Conservation (phyloP, 352 stramenopile genomes). For the Globisporangium rhizosaccharum region DNA sequence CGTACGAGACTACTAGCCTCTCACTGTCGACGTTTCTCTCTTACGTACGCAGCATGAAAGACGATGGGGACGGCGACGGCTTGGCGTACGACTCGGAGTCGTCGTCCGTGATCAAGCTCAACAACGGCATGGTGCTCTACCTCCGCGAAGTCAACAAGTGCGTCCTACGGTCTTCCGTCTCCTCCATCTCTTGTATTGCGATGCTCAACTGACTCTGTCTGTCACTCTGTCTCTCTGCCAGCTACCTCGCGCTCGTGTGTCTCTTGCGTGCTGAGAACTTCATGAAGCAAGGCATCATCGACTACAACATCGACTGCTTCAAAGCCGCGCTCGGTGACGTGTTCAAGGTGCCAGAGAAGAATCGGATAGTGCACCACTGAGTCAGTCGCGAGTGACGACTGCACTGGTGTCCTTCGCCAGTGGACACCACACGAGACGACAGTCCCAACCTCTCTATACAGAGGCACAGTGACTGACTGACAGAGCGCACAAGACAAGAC, state of each 20-base stretch:
- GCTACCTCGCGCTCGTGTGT: conserved; percentile 97
- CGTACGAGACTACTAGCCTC: not conserved
- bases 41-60: conserved; percentile 58
- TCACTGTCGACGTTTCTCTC: not conserved
- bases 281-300: conserved; percentile 96
- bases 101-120: conserved; percentile 96
- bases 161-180: conserved; percentile 2
- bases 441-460: not conserved
- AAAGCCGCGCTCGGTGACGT: conserved; percentile 91
- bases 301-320: conserved; percentile 99
- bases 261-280: conserved; percentile 96
- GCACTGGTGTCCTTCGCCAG: not conserved
- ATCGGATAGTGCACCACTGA: conserved; percentile 28
- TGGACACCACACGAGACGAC: no score
- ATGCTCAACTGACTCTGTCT: not conserved
- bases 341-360: conserved; percentile 71
- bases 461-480: not conserved
- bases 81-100: conserved; percentile 95
- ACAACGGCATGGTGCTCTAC: conserved; percentile 96
- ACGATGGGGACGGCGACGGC: conserved; percentile 88
- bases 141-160: conserved; percentile 92
- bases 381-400: not conserved
- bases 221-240: conserved; percentile 17
- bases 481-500: not conserved
- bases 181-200: not conserved